Evolutionary conservation across 2,329 filamentous ascomycete species (phyloP).

Genomic region (Fusarium lyarnte): DNA sequence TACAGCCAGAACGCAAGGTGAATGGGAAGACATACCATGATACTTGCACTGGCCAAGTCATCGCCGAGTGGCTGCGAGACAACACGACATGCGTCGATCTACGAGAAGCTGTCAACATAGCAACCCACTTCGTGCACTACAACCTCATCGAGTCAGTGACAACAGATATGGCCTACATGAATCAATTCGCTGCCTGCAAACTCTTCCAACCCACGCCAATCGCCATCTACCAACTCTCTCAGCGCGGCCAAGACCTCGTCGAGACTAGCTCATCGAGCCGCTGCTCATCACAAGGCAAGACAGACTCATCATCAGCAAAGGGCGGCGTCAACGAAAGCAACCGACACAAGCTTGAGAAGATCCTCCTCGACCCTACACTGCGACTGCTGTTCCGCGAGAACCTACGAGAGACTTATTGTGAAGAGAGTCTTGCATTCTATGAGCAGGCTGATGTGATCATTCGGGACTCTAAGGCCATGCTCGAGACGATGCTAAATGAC

Average conservation of each 20-base stretch:
- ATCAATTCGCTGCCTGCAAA: conserved; percentile 66
- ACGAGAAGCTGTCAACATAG: conserved; percentile 84
- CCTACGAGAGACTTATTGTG: conserved; percentile 91
- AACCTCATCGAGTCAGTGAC: conserved; percentile 80
- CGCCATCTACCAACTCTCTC: conserved; percentile 84
- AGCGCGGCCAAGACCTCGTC: conserved; percentile 78
- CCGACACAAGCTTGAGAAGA: conserved; percentile 90
- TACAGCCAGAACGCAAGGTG: conserved; percentile 86
- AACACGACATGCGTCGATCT: conserved; percentile 94
- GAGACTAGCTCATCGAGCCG: conserved; percentile 63
- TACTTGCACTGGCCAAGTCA: conserved; percentile 89
- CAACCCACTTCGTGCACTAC: conserved; percentile 84
- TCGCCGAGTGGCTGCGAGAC: conserved; percentile 95
- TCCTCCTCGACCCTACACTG: conserved; percentile 87
- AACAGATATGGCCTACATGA: conserved; percentile 73
- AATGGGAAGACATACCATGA: conserved; percentile 79
- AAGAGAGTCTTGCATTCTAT: conserved; percentile 97
- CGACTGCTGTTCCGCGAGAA: conserved; percentile 93
- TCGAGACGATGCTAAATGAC: conserved; percentile 66
- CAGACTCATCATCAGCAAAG: conserved; percentile 52
- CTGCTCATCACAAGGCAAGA: conserved; percentile 68
- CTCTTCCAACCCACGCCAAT: conserved; percentile 88
- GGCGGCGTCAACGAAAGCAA: conserved; percentile 84
- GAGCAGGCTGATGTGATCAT: conserved; percentile 92
- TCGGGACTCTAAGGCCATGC: conserved; percentile 70